These are phyloP conservation scores for Dryas drummondii DNA, from an alignment of 306 rosid species.

Conservation along the genomic window DNA sequence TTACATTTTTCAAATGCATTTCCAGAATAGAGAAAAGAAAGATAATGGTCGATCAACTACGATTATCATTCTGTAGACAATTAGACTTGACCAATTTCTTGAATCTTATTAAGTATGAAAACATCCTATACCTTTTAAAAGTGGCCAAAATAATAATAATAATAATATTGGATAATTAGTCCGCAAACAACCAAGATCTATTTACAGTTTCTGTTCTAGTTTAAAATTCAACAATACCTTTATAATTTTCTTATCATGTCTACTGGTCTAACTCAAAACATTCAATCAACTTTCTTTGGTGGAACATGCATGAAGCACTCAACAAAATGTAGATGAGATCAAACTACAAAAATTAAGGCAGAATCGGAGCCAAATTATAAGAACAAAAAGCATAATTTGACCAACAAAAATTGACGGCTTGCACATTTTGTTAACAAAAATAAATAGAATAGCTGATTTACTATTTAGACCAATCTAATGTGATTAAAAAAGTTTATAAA, in stretches of 20 bases:
- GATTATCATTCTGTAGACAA: background rate
- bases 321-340: background rate
- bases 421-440: no score
- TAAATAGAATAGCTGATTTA: no score
- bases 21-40: background rate
- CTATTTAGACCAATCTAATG: background rate
- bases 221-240: background rate
- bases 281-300: background rate
- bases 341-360: background rate
- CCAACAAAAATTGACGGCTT: no score
- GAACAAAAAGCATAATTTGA: no score
- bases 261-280: background rate
- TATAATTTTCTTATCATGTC: background rate
- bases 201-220: no score
- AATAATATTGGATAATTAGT: background rate
- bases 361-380: no score
- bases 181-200: background rate
- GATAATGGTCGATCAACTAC: background rate
- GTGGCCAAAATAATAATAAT: background rate
- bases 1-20: conserved; percentile 7
- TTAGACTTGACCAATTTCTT: background rate
- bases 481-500: no score
- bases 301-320: background rate
- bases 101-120: background rate
- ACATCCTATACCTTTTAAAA: background rate